Evolutionary conservation across 2,329 filamentous ascomycete species (phyloP), one percentile per base, ranked within the genome.

Genomic region (Fusarium albidum): DNA sequence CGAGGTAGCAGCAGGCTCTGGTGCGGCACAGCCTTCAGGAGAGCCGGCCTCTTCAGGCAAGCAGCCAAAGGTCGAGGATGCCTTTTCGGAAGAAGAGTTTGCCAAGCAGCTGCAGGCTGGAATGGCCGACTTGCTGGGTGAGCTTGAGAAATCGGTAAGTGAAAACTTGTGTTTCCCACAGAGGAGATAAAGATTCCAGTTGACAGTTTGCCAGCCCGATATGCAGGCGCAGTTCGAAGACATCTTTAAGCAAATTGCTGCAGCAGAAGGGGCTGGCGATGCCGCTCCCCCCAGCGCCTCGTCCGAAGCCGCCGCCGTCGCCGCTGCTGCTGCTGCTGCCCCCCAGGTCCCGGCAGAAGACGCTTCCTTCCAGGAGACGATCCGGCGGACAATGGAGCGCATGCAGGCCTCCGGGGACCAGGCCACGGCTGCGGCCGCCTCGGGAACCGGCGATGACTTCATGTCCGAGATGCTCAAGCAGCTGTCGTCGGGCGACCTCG

Each of bases 401-500:
- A 96, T 99, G 92, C 90, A 96, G 68, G 85, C 85, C 28, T 96
- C 92, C 0, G 92, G 91, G 3, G 88, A 94, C 33, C 88, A 92
- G 63, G 93, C 93, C 5, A 92, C 91, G 0, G 90, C 91, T 0
- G 91, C 91, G 0, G 85, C 88, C 1, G 82, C 88, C 3, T 87
- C 86, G 2, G 82, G 87, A 6, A 79, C 82, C 6, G 79, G 79
- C 0, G 86, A 96, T 60, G 93, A 97, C 71, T 86, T 98, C 68
- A 79, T 99, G 35, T 87, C 91, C n/a, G 90, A 97, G 71, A 87
- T 99, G 79, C 82, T 99, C 68, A 95, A 95, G 73, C 90, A 95
- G 57, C 88, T 97, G 27, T 68, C 69, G 3, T 72, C 73, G 77
- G 89, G 91, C 67, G 82, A 83, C 18, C 73, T 79, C 2, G 85